Evolutionary conservation across 192 early-diverging fungal species (phyloP).

Genomic region (Phlyctochytrium bullatum): DNA sequence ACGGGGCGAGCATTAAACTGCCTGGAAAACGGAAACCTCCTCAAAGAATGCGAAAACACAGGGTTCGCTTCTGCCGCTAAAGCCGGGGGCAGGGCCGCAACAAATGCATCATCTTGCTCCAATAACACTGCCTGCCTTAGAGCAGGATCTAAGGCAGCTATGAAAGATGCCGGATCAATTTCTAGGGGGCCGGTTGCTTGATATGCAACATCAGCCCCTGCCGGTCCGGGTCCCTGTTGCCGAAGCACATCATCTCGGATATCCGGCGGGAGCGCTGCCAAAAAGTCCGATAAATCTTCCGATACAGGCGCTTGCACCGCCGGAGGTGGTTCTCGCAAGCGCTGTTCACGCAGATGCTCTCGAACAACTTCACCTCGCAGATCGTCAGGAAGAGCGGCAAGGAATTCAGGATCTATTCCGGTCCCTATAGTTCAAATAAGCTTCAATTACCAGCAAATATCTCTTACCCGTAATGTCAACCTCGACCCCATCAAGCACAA

Average conservation of each 20-base stretch:
- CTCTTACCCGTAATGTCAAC: constrained; percentile 81
- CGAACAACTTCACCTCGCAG: constrained; percentile 89
- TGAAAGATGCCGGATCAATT: constrained; percentile 53
- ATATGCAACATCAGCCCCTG: too few relatives aligned
- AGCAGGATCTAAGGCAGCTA: constrained; percentile 54
- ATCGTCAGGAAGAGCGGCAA: constrained; percentile 93
- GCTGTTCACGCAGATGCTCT: constrained; percentile 69
- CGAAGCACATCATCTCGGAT: constrained; percentile 85
- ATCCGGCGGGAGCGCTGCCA: constrained; percentile 86
- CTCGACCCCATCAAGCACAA: constrained; percentile 74
- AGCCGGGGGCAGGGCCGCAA: constrained; percentile 39
- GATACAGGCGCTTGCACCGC: constrained; percentile 16
- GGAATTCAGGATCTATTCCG: constrained; percentile 91
- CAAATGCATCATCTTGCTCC: constrained; percentile 45
- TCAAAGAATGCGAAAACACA: constrained; percentile 23
- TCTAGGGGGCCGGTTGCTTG: constrained; percentile 20
- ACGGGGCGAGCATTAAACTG: neutral
- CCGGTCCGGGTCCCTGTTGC: constrained; percentile 61
- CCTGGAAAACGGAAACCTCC: neutral
- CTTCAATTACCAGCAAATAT: neutral
- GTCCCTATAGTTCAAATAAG: constrained; percentile 46
- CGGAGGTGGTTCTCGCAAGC: constrained; percentile 21
- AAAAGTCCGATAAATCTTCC: constrained; percentile 63
- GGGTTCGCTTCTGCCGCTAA: too few relatives aligned
- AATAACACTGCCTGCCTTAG: constrained; percentile 53